These are phyloP conservation scores for Paratinospora sagittata DNA, from an alignment of 164 flowering plant genomes.

Conservation along the genomic window DNA sequence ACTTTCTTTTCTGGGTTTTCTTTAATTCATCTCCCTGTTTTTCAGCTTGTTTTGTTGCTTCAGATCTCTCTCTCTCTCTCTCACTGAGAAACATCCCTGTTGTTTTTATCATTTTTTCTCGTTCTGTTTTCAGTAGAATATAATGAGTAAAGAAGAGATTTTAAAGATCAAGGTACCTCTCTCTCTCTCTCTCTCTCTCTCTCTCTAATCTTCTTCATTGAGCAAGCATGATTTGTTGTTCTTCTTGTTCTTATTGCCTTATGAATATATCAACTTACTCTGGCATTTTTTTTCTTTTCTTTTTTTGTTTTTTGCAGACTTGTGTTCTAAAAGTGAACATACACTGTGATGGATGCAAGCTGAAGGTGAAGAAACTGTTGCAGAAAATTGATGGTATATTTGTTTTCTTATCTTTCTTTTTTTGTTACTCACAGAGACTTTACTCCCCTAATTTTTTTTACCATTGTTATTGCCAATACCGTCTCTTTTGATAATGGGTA, in stretches of 20 bases:
- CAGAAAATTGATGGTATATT: conserved; percentile 76
- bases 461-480: too few relatives aligned
- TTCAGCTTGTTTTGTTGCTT: conserved; percentile 11
- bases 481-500: neutral
- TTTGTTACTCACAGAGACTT: neutral
- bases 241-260: too few relatives aligned
- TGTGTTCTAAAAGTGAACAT: conserved; percentile 81
- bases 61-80: too few relatives aligned
- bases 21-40: conserved; percentile 10
- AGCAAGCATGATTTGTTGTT: too few relatives aligned
- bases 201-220: too few relatives aligned
- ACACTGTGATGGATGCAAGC: conserved; percentile 87
- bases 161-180: conserved; percentile 71
- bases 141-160: conserved; percentile 86
- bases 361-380: conserved; percentile 78
- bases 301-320: conserved; percentile 44
- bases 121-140: conserved; percentile 11
- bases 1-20: conserved; percentile 19
- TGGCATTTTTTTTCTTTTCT: too few relatives aligned
- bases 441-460: too few relatives aligned
- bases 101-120: conserved; percentile 14
- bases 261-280: too few relatives aligned
- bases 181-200: too few relatives aligned
- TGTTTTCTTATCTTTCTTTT: too few relatives aligned
- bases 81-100: neutral